Percentiles rank a stretch among this genome's conserved stretches.
phyloP scores from a whole-genome alignment of 164 flowering plant genomes.

The Pachysandra terminalis region DNA sequence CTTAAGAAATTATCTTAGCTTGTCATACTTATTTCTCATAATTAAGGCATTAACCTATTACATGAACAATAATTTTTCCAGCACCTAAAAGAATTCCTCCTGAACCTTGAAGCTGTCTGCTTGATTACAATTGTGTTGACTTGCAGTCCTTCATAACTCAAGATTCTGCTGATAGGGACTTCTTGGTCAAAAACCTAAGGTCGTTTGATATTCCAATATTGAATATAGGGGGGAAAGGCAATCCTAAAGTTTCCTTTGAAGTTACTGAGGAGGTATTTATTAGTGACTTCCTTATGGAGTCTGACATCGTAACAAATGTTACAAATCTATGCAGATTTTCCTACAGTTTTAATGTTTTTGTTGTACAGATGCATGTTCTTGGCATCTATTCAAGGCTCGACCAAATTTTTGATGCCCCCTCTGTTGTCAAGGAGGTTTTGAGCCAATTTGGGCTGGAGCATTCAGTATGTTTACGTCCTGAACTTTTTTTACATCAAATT shows the following conservation, averaged over 20 bases:
- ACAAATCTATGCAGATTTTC: neutral
- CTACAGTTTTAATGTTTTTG: slow-evolving; percentile 4
- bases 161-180: slow-evolving; percentile 82
- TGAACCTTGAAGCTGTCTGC: neutral
- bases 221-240: slow-evolving; percentile 38
- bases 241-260: slow-evolving; percentile 29
- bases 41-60: no score
- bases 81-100: neutral
- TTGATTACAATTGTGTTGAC: no score
- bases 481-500: neutral
- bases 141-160: slow-evolving; percentile 92
- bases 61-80: neutral
- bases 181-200: slow-evolving; percentile 51
- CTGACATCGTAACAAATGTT: neutral
- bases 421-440: slow-evolving; percentile 86
- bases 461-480: slow-evolving; percentile 54
- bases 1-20: no score
- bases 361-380: slow-evolving; percentile 58
- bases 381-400: slow-evolving; percentile 88
- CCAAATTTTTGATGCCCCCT: slow-evolving; percentile 90
- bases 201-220: slow-evolving; percentile 75
- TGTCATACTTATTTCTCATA: no score
- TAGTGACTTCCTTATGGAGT: neutral
- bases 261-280: slow-evolving; percentile 62
- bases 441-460: slow-evolving; percentile 63